Conservation (phyloP, 2,329 filamentous ascomycete species). For the Talaromyces sp. region DNA sequence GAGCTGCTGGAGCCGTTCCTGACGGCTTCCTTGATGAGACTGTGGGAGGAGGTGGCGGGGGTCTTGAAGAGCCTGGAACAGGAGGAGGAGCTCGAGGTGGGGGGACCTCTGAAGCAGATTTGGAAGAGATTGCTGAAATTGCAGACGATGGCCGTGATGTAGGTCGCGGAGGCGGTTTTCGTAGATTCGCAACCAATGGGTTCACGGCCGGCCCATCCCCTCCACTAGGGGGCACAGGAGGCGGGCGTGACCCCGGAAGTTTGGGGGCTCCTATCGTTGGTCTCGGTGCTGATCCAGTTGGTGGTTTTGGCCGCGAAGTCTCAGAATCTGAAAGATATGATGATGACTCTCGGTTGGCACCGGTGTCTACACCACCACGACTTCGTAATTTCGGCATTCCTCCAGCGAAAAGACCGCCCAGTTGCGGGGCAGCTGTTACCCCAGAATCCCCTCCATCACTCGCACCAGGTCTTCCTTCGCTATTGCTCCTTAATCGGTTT, state of each 20-base stretch:
- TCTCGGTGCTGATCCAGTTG: slow-evolving; percentile 24
- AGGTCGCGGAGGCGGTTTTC: slow-evolving; percentile 52
- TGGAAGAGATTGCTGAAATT: slow-evolving; percentile 54
- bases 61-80: slow-evolving; percentile 41
- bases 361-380: slow-evolving; percentile 75
- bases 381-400: slow-evolving; percentile 96
- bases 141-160: slow-evolving; percentile 57
- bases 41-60: slow-evolving; percentile 52
- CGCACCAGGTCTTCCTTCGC: slow-evolving; percentile 51
- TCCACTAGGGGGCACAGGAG: slow-evolving; percentile 45
- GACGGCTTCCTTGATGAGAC: slow-evolving; percentile 50
- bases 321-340: slow-evolving; percentile 82
- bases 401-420: slow-evolving; percentile 83
- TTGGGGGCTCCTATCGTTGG: slow-evolving; percentile 45
- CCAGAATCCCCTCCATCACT: slow-evolving; percentile 42
- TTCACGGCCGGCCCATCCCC: slow-evolving; percentile 50
- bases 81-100: slow-evolving; percentile 65
- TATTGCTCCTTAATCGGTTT: slow-evolving; percentile 76
- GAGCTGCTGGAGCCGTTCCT: slow-evolving; percentile 42
- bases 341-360: slow-evolving; percentile 65
- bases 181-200: slow-evolving; percentile 51
- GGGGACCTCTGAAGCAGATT: slow-evolving; percentile 40
- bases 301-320: slow-evolving; percentile 37
- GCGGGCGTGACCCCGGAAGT: slow-evolving; percentile 52
- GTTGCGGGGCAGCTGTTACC: slow-evolving; percentile 66